These are phyloP conservation scores for Crithidia bombi DNA, from an alignment of 208 protist genomes.

Conservation along the genomic window DNA sequence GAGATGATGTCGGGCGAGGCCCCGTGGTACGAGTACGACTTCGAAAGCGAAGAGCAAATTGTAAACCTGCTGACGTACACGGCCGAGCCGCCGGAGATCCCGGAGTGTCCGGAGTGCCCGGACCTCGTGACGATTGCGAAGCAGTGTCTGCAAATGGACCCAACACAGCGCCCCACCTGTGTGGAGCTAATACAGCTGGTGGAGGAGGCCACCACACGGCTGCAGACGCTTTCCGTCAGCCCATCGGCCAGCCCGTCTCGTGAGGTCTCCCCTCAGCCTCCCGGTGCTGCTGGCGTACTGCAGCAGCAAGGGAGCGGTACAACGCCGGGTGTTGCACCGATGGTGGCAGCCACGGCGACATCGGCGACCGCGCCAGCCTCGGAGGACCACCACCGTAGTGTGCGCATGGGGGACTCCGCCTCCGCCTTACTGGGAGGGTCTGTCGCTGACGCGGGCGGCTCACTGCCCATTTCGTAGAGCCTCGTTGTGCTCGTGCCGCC, in stretches of 20 bases:
- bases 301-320: neutral
- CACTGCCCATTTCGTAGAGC: neutral
- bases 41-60: constrained; percentile 88
- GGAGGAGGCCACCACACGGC: constrained; percentile 45
- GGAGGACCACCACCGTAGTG: constrained; percentile 15
- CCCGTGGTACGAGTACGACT: constrained; percentile 92
- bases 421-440: constrained; percentile 1
- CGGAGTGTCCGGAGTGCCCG: constrained; percentile 73
- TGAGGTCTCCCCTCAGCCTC: constrained; percentile 24
- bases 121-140: constrained; percentile 67
- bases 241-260: constrained; percentile 40
- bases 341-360: neutral
- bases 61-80: constrained; percentile 87
- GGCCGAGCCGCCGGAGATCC: constrained; percentile 79
- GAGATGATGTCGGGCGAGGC: constrained; percentile 90
- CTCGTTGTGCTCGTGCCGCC: neutral
- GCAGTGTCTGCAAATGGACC: constrained; percentile 63
- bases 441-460: neutral
- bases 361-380: constrained; percentile 1
- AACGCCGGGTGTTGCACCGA: neutral
- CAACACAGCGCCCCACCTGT: constrained; percentile 68
- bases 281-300: neutral
- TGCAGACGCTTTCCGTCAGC: constrained; percentile 39
- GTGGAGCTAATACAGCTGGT: constrained; percentile 75
- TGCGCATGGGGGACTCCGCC: constrained; percentile 5